Evolutionary conservation across 495 filamentous ascomycete genomes (phyloP).

Genomic region (Cercophora samala): DNA sequence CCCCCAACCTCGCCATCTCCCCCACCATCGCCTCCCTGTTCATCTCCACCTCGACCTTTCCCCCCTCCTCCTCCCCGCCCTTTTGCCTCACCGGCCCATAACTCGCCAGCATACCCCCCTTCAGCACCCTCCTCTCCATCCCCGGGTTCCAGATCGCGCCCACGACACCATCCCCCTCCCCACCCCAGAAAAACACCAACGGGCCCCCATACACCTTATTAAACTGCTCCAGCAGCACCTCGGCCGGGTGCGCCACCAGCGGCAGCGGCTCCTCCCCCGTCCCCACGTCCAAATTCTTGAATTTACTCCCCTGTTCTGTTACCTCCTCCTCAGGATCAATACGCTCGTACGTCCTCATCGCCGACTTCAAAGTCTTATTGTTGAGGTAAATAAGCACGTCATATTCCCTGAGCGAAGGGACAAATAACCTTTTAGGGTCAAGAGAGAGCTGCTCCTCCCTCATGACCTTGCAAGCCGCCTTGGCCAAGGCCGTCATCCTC

Average conservation of each 20-base stretch:
- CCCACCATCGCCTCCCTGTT: conserved; percentile 72
- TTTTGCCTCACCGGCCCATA: conserved; percentile 48
- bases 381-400: conserved; percentile 78
- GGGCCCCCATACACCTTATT: conserved; percentile 57
- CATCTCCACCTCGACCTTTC: conserved; percentile 57
- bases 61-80: conserved; percentile 29
- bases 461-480: conserved; percentile 61
- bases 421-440: conserved; percentile 63
- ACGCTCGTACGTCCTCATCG: conserved; percentile 23
- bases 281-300: conserved; percentile 67
- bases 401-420: conserved; percentile 65
- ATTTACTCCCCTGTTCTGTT: conserved; percentile 38
- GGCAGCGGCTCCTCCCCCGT: conserved; percentile 39
- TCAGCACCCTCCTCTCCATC: conserved; percentile 55
- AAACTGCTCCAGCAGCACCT: conserved; percentile 58
- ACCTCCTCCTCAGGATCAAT: conserved; percentile 29
- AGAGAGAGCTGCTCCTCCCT: conserved; percentile 56
- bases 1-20: conserved; percentile 73
- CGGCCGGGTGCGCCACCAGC: conserved; percentile 45
- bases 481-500: conserved; percentile 76
- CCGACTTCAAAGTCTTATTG: conserved; percentile 41
- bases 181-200: conserved; percentile 71
- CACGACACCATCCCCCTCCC: conserved; percentile 54
- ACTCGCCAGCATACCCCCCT: conserved; percentile 64
- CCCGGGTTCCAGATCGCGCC: conserved; percentile 81